Conservation (phyloP, 805 yeast genomes). For the Ogataea angusta region DNA sequence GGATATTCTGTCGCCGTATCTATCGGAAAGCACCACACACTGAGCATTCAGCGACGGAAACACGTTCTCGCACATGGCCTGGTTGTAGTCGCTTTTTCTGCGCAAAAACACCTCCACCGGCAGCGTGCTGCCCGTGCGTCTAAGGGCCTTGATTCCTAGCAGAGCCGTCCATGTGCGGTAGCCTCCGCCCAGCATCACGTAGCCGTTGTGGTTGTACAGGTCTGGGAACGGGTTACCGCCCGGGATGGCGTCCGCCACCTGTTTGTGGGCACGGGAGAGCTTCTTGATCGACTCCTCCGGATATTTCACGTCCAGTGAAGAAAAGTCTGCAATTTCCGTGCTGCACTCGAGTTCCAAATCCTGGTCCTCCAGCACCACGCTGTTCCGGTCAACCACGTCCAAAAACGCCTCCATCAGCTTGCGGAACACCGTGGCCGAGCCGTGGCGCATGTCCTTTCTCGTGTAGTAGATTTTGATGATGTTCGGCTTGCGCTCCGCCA, state of each 20-base stretch:
- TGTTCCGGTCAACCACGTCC: background rate
- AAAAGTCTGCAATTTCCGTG: background rate
- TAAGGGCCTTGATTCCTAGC: conserved; percentile 34
- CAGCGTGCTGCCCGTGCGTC: conserved; percentile 37
- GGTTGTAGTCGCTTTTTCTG: conserved; percentile 33
- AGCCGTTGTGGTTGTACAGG: conserved; percentile 20
- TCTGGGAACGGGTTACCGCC: conserved; percentile 26
- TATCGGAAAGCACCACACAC: conserved; percentile 36
- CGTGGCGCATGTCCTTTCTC: conserved; percentile 3
- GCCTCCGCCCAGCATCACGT: conserved; percentile 40
- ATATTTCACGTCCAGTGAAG: conserved; percentile 5
- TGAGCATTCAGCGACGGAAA: conserved; percentile 37
- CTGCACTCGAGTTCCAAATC: background rate
- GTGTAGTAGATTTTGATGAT: conserved; percentile 9
- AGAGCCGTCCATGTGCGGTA: conserved; percentile 34
- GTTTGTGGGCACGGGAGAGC: conserved; percentile 36
- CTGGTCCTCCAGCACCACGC: background rate
- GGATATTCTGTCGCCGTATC: conserved; percentile 28
- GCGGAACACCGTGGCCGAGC: conserved; percentile 2
- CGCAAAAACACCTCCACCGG: conserved; percentile 41
- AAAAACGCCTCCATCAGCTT: conserved; percentile 7
- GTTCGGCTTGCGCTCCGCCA: conserved; percentile 7
- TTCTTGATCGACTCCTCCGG: conserved; percentile 36
- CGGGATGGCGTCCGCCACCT: conserved; percentile 44
- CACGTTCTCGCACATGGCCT: conserved; percentile 34